Conservation (phyloP, 2,329 filamentous ascomycete genomes). For the Aspergillus glaucus region DNA sequence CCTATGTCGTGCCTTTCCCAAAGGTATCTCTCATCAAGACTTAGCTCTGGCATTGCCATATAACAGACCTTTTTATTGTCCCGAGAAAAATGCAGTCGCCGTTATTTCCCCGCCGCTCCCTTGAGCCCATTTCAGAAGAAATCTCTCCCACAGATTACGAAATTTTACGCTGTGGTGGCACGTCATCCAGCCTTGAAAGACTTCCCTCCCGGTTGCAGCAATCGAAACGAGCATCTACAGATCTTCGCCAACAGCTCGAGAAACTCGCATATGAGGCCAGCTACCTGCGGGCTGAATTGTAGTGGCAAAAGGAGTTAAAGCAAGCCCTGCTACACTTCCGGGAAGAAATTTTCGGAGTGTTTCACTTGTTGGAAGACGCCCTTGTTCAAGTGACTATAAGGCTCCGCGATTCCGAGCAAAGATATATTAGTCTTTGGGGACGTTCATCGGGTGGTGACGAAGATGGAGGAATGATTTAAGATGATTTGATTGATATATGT, state of each 20-base stretch:
- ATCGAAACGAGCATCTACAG: constrained; percentile 2
- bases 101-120: not conserved
- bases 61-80: too few species aligned
- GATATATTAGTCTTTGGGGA: constrained; percentile 5
- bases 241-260: constrained; percentile 3
- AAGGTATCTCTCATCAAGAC: too few species aligned
- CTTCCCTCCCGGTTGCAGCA: constrained; percentile 8
- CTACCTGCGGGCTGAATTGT: constrained; percentile 11
- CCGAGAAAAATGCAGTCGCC: too few species aligned
- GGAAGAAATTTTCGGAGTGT: constrained; percentile 6
- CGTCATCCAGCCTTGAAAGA: constrained; percentile 9
- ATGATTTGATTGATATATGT: too few species aligned
- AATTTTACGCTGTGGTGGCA: constrained; percentile 7
- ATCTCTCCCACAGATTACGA: constrained; percentile 9
- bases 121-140: constrained; percentile 12
- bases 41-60: too few species aligned
- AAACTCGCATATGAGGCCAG: constrained; percentile 10
- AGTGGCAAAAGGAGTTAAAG: constrained; percentile 14
- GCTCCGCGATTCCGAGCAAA: constrained; percentile 3
- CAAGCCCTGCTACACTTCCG: constrained; percentile 9
- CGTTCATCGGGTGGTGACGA: not conserved
- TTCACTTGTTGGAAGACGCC: constrained; percentile 6
- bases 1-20: too few species aligned
- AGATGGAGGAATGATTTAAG: too few species aligned
- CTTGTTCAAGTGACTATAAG: constrained; percentile 3